Evolutionary conservation across 495 filamentous ascomycete genomes (phyloP).

Genomic region (Annulohypoxylon nitens): DNA sequence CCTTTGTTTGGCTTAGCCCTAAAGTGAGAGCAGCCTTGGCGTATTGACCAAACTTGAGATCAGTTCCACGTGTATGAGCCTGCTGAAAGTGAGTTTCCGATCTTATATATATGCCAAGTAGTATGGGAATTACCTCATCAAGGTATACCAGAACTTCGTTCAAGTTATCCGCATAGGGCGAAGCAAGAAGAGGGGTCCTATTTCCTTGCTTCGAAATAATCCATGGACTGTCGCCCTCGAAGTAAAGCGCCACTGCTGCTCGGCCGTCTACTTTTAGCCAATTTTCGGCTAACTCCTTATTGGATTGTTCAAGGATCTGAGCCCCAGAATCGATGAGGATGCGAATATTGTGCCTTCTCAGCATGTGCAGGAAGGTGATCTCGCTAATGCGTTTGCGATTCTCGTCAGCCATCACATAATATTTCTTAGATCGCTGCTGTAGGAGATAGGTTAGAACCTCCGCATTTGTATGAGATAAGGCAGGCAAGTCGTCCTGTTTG

Average conservation of each 20-base stretch:
- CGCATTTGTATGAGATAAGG: conserved; percentile 63
- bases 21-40: conserved; percentile 62
- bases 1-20: conserved; percentile 61
- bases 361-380: conserved; percentile 51
- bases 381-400: conserved; percentile 54
- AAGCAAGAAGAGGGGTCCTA: conserved; percentile 51
- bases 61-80: conserved; percentile 64
- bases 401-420: conserved; percentile 50
- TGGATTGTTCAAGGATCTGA: conserved; percentile 61
- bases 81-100: conserved; percentile 11
- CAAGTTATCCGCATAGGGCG: conserved; percentile 59
- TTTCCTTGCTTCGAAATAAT: conserved; percentile 47
- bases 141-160: conserved; percentile 55
- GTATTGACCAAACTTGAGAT: conserved; percentile 57
- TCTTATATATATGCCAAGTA: neutral
- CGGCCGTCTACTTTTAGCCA: conserved; percentile 61
- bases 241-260: conserved; percentile 52
- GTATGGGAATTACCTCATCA: conserved; percentile 29
- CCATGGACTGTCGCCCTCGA: conserved; percentile 56
- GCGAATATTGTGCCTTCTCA: conserved; percentile 52
- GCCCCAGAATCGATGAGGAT: conserved; percentile 67
- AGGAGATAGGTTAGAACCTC: conserved; percentile 66
- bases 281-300: conserved; percentile 54
- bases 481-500: conserved; percentile 62
- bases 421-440: conserved; percentile 55